Conservation (phyloP, 2,329 filamentous ascomycete genomes). For the Venturia nashicola region DNA sequence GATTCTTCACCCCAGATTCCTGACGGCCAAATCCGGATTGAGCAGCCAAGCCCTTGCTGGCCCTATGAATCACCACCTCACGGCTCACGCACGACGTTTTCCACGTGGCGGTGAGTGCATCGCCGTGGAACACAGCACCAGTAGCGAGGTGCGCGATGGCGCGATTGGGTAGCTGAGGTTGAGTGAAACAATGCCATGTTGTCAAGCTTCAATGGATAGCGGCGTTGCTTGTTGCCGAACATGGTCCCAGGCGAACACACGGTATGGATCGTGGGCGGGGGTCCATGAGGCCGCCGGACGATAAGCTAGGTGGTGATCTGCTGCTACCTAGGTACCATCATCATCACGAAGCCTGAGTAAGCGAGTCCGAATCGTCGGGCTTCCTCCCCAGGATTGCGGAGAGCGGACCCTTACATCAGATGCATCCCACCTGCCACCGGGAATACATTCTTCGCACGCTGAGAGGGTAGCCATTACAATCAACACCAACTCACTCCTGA, state of each 20-base stretch:
- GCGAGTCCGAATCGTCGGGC: not conserved
- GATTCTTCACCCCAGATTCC: not conserved
- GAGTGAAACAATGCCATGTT: not conserved
- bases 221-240: not conserved
- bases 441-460: not conserved
- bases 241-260: not conserved
- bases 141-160: not conserved
- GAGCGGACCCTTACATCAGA: not conserved
- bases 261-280: not conserved
- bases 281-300: not conserved
- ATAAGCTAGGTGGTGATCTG: not conserved
- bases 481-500: not conserved
- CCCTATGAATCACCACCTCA: not conserved
- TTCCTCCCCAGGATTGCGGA: not conserved
- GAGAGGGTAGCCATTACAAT: too few species aligned
- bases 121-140: not conserved
- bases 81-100: not conserved
- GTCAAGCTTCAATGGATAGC: not conserved
- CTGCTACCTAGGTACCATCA: not conserved
- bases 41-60: not conserved
- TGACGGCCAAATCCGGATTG: not conserved
- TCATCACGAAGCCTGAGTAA: not conserved
- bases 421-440: not conserved
- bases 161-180: not conserved
- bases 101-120: constrained; percentile 1